Percentiles rank a stretch among this genome's conserved stretches.
phyloP scores from a whole-genome alignment of 306 rosid species.

The Vigna radiata region DNA sequence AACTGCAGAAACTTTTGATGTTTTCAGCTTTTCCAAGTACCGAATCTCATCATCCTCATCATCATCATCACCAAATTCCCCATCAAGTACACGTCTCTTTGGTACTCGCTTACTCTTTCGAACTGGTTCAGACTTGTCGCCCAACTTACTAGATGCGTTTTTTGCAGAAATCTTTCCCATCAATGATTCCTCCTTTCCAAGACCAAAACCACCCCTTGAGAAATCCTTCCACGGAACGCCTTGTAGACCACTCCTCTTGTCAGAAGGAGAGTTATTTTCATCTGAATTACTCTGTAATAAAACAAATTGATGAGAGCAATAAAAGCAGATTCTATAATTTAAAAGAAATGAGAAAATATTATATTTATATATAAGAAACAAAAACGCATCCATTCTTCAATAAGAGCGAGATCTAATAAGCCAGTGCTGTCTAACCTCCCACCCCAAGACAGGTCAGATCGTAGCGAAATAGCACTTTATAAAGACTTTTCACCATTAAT shows the following conservation, averaged over 20 bases:
- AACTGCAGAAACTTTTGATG: conserved; percentile 68
- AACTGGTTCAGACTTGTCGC: conserved; percentile 69
- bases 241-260: conserved; percentile 68
- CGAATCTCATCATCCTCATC: conserved; percentile 89
- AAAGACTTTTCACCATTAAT: conserved; percentile 9
- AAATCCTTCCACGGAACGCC: conserved; percentile 98
- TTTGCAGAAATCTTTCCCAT: conserved; percentile 69
- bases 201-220: conserved; percentile 70
- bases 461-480: conserved; percentile 14
- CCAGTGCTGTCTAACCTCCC: not conserved
- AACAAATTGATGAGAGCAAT: conserved; percentile 39
- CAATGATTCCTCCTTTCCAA: conserved; percentile 65
- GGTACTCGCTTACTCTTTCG: conserved; percentile 88
- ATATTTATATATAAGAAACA: conserved; percentile 43
- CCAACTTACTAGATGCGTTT: conserved; percentile 59
- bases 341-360: conserved; percentile 36
- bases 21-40: conserved; percentile 87
- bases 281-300: conserved; percentile 68
- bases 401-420: conserved; percentile 37
- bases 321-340: conserved; percentile 36
- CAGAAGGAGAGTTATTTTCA: conserved; percentile 63
- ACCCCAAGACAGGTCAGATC: conserved; percentile 14
- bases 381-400: conserved; percentile 45
- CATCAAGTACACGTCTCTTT: conserved; percentile 75
- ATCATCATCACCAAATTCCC: conserved; percentile 71